These are phyloP conservation scores for Dysphania ambrosioides DNA, from an alignment of 148 eudicot genomes.

Conservation along the genomic window DNA sequence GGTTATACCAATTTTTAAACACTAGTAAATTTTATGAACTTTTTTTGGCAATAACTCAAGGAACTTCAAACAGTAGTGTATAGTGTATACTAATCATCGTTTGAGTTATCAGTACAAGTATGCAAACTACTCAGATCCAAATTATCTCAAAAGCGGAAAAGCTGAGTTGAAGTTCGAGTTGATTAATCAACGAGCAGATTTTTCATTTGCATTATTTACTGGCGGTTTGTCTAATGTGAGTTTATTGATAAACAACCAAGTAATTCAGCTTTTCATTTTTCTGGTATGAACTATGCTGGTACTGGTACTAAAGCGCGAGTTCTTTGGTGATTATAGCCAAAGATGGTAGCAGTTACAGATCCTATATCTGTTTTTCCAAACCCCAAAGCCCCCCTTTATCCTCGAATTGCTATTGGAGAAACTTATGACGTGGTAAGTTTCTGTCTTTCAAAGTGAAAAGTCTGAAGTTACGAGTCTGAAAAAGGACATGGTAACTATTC, in stretches of 20 bases:
- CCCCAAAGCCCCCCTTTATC: slow-evolving; percentile 48
- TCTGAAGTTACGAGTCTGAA: not conserved
- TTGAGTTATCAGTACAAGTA: slow-evolving; percentile 60
- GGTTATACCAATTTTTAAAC: too few species aligned
- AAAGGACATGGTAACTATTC: too few species aligned
- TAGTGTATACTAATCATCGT: not conserved
- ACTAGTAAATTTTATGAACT: too few species aligned
- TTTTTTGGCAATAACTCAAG: too few species aligned
- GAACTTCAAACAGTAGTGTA: not conserved
- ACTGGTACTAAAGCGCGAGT: slow-evolving; percentile 3
- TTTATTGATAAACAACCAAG: not conserved
- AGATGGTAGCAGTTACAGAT: slow-evolving; percentile 73
- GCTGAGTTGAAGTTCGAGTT: slow-evolving; percentile 65
- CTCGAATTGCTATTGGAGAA: slow-evolving; percentile 33
- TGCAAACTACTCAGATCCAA: slow-evolving; percentile 60
- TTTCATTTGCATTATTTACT: slow-evolving; percentile 73
- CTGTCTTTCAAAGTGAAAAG: not conserved
- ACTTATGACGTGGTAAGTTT: slow-evolving; percentile 32
- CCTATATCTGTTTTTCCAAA: slow-evolving; percentile 52
- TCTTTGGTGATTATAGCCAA: slow-evolving; percentile 47
- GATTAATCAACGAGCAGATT: slow-evolving; percentile 87
- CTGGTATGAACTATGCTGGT: not conserved
- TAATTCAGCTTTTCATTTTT: not conserved
- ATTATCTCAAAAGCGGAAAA: slow-evolving; percentile 52
- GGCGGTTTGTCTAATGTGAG: slow-evolving; percentile 64